These are phyloP conservation scores for Talinum fruticosum DNA, from an alignment of 148 eudicot genomes.

Conservation along the genomic window DNA sequence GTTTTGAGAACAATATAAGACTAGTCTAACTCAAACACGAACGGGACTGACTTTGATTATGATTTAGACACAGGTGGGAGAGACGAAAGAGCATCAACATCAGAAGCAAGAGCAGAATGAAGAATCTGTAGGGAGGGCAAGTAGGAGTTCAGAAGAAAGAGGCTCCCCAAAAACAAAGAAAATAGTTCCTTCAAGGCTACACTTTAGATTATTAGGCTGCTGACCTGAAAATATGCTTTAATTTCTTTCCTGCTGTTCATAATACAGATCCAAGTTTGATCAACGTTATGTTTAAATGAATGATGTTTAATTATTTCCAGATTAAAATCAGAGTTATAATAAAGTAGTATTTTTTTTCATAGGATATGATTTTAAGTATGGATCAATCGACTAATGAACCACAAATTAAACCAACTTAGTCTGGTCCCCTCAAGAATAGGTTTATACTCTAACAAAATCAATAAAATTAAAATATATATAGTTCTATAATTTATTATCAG, in stretches of 20 bases:
- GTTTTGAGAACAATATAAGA: no score
- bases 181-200: constrained; percentile 14
- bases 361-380: no score
- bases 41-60: neutral
- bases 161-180: constrained; percentile 14
- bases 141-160: constrained; percentile 2
- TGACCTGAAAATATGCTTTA: neutral
- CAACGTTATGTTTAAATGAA: neutral
- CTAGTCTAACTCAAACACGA: no score
- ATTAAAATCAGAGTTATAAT: no score
- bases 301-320: neutral
- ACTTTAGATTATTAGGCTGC: constrained; percentile 27
- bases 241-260: neutral
- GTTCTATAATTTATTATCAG: no score
- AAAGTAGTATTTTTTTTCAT: no score
- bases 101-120: neutral
- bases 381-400: no score
- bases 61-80: constrained; percentile 9
- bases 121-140: neutral
- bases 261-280: neutral
- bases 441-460: no score
- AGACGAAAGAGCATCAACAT: neutral
- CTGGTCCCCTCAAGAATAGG: no score
- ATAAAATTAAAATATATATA: no score
- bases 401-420: no score